Evolutionary conservation across 371 early-diverging fungal species (phyloP).

Genomic region (Entomophthora muscae): DNA sequence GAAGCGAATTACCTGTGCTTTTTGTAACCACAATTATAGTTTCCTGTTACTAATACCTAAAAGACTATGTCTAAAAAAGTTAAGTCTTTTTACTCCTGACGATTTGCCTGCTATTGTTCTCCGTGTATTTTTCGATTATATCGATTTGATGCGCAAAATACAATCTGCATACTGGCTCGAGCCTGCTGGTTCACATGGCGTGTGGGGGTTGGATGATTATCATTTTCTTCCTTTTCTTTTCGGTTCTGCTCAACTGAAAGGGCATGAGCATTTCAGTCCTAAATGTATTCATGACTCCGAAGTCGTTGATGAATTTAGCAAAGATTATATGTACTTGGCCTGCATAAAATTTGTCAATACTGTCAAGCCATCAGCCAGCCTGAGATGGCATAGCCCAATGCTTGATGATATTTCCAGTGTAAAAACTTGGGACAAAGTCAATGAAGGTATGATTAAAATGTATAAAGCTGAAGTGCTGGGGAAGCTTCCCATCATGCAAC

Average conservation of each 20-base stretch:
- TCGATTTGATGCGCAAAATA: slow-evolving; percentile 68
- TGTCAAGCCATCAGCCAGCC: slow-evolving; percentile 30
- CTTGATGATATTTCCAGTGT: slow-evolving; percentile 89
- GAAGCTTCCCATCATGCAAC: slow-evolving; percentile 97
- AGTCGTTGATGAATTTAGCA: slow-evolving; percentile 59
- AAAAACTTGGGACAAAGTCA: slow-evolving; percentile 83
- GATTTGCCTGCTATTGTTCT: slow-evolving; percentile 62
- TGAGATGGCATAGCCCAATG: slow-evolving; percentile 87
- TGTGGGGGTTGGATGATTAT: slow-evolving; percentile 98
- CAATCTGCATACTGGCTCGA: slow-evolving; percentile 92
- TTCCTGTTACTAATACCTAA: not conserved
- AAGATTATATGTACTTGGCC: slow-evolving; percentile 84
- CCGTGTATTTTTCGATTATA: slow-evolving; percentile 73
- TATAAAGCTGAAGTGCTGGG: slow-evolving; percentile 90
- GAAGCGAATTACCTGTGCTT: slow-evolving; percentile 93
- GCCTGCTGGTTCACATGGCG: slow-evolving; percentile 98
- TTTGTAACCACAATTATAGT: slow-evolving; percentile 30
- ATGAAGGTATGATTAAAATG: slow-evolving; percentile 94
- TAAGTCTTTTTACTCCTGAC: slow-evolving; percentile 32
- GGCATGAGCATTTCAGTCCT: slow-evolving; percentile 64
- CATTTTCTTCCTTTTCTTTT: slow-evolving; percentile 95
- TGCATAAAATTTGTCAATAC: slow-evolving; percentile 77
- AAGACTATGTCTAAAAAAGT: slow-evolving; percentile 53
- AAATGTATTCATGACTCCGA: slow-evolving; percentile 74
- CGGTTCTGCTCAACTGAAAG: slow-evolving; percentile 67